Percentiles rank a stretch among this genome's conserved stretches.
These are phyloP conservation scores for Cryptococcus sp. DNA, from an alignment of 1,284 basidiomycete genomes.

Conservation along the genomic window DNA sequence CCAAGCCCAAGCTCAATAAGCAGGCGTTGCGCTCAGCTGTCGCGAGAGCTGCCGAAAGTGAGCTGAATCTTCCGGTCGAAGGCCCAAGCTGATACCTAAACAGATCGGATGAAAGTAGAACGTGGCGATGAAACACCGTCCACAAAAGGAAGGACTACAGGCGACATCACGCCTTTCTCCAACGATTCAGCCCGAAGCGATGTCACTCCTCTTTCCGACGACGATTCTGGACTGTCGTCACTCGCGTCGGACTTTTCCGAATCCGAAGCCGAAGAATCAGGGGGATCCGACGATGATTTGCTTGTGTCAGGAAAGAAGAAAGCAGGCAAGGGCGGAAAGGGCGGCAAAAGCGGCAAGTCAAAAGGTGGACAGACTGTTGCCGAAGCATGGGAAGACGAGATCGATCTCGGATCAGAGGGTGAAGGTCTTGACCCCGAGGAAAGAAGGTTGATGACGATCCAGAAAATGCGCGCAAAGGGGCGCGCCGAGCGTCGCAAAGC, in stretches of 20 bases:
- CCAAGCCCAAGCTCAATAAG: slow-evolving; percentile 8
- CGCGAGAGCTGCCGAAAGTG: slow-evolving; percentile 24
- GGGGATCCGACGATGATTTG: slow-evolving; percentile 8
- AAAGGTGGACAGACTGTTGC: slow-evolving; percentile 9
- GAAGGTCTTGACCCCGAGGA: slow-evolving; percentile 21
- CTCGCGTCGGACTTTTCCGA: slow-evolving; percentile 9
- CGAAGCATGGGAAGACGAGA: slow-evolving; percentile 14
- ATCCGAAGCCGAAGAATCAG: slow-evolving; percentile 5
- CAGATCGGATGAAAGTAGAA: slow-evolving; percentile 7
- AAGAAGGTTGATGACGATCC: slow-evolving; percentile 18
- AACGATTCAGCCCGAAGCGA: slow-evolving; percentile 13
- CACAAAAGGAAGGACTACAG: slow-evolving; percentile 9
- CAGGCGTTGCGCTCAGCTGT: slow-evolving; percentile 17
- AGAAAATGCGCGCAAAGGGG: slow-evolving; percentile 17
- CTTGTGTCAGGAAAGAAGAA: neutral
- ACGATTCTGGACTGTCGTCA: slow-evolving; percentile 19
- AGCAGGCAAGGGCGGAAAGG: neutral
- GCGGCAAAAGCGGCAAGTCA: slow-evolving; percentile 5
- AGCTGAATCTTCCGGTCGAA: slow-evolving; percentile 1
- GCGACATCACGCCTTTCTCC: slow-evolving; percentile 10
- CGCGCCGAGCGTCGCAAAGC: slow-evolving; percentile 55
- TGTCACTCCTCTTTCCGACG: slow-evolving; percentile 22
- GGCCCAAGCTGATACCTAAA: neutral
- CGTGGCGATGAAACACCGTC: slow-evolving; percentile 10
- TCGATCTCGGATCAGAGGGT: slow-evolving; percentile 13